phyloP scores from a whole-genome alignment of 768 basidiomycete genomes.

The Pisolithus marmoratus region DNA sequence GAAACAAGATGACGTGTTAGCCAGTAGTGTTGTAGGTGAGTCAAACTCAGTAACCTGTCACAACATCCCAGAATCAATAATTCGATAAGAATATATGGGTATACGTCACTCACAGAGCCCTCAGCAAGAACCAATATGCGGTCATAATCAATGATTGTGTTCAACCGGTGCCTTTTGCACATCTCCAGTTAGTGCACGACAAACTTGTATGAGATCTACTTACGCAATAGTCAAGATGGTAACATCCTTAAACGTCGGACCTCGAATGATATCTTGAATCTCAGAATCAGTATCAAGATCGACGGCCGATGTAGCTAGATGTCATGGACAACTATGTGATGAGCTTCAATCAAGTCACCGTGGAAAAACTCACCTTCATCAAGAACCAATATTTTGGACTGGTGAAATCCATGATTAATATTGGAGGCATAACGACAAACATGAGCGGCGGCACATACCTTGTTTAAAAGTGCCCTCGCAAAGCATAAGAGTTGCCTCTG shows the following conservation, averaged over 20 bases:
- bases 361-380: conserved; percentile 64
- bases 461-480: conserved; percentile 74
- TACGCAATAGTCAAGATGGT: conserved; percentile 88
- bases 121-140: conserved; percentile 77
- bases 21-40: conserved; percentile 56
- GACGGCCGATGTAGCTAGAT: conserved; percentile 76
- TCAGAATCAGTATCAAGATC: conserved; percentile 87
- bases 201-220: conserved; percentile 17
- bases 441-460: conserved; percentile 35
- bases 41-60: conserved; percentile 72
- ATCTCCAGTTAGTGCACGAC: not conserved
- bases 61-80: not conserved
- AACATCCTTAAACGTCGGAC: conserved; percentile 67
- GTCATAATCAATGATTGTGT: conserved; percentile 80
- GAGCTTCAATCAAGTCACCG: not conserved
- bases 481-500: conserved; percentile 89
- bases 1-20: conserved; percentile 52
- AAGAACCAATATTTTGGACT: conserved; percentile 86
- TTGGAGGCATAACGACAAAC: not conserved
- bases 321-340: conserved; percentile 1
- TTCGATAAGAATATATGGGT: not conserved
- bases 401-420: conserved; percentile 2
- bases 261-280: conserved; percentile 83
- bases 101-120: conserved; percentile 47
- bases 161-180: conserved; percentile 58